Conservation (phyloP, 192 early-diverging fungal genomes). For the Dissophora globulifera region DNA sequence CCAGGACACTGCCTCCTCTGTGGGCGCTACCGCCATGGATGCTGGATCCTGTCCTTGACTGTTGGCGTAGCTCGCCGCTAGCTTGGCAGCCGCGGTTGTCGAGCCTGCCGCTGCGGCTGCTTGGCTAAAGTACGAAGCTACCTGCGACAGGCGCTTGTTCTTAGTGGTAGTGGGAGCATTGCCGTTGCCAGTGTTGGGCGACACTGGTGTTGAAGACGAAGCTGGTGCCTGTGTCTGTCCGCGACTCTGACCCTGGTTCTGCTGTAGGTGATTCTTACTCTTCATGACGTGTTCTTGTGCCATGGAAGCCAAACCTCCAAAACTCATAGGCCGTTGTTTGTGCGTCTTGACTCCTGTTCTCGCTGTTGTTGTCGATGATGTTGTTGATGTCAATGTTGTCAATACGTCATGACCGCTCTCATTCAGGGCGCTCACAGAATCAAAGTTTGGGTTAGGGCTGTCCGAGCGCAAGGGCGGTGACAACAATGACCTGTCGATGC, state of each 20-base stretch:
- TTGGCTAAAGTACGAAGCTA: slow-evolving; percentile 42
- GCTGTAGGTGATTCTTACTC: slow-evolving; percentile 12
- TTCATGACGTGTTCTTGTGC: slow-evolving; percentile 49
- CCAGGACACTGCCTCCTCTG: slow-evolving; percentile 27
- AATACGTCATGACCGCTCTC: not conserved
- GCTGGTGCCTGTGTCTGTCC: not conserved
- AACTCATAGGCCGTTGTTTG: slow-evolving; percentile 42
- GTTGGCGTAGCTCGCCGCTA: too few species aligned
- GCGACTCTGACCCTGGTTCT: not conserved
- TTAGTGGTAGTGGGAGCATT: too few species aligned
- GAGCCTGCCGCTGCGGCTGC: too few species aligned
- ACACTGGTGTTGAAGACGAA: slow-evolving; percentile 11
- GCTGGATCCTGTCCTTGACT: slow-evolving; percentile 16
- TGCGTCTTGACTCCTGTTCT: slow-evolving; percentile 22
- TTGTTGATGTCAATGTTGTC: not conserved
- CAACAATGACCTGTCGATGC: slow-evolving; percentile 12
- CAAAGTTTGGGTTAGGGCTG: slow-evolving; percentile 6
- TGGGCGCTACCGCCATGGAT: slow-evolving; percentile 5
- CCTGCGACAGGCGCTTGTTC: slow-evolving; percentile 28
- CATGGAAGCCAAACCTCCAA: slow-evolving; percentile 41
- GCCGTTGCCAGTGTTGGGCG: slow-evolving; percentile 8
- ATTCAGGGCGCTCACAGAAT: not conserved
- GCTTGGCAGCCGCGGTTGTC: too few species aligned
- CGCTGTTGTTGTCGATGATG: not conserved
- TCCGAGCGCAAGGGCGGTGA: slow-evolving; percentile 22